Evolutionary conservation across 345 rosid species (phyloP).

Genomic region (Salix exigua): DNA sequence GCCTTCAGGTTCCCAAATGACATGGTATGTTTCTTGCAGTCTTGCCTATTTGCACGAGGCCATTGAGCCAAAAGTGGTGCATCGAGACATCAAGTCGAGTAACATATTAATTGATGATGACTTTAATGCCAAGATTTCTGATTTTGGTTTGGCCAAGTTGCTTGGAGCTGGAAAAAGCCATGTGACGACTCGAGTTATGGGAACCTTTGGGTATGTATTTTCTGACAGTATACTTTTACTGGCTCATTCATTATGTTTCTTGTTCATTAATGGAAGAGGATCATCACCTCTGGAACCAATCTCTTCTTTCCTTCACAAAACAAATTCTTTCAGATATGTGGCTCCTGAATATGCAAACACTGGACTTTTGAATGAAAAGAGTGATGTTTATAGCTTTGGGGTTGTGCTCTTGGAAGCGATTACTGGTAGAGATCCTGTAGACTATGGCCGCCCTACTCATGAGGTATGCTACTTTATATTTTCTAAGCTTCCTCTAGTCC

Average conservation of each 20-base stretch:
- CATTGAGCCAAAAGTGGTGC: slow-evolving; percentile 99
- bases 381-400: slow-evolving; percentile 97
- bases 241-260: neutral
- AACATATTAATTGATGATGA: slow-evolving; percentile 88
- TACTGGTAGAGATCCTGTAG: slow-evolving; percentile 96
- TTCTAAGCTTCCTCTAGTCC: neutral
- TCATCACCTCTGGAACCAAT: neutral
- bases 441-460: slow-evolving; percentile 76
- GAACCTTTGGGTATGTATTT: slow-evolving; percentile 82
- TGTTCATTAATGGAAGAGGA: neutral
- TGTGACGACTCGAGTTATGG: slow-evolving; percentile 98
- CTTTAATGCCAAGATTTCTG: slow-evolving; percentile 91
- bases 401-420: slow-evolving; percentile 88
- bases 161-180: slow-evolving; percentile 96
- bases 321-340: slow-evolving; percentile 58
- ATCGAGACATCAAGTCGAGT: slow-evolving; percentile 96
- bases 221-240: neutral
- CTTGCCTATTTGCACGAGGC: slow-evolving; percentile 98
- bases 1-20: slow-evolving; percentile 9
- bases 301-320: neutral
- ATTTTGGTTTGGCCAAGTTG: slow-evolving; percentile 96
- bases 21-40: slow-evolving; percentile 42
- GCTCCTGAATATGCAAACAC: slow-evolving; percentile 99
- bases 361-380: slow-evolving; percentile 95
- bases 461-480: slow-evolving; percentile 54